Percentiles rank a stretch among this genome's conserved stretches.
Evolutionary conservation across 352 stramenopile genomes (phyloP).

Genomic region (Pythium pyrilobum): DNA sequence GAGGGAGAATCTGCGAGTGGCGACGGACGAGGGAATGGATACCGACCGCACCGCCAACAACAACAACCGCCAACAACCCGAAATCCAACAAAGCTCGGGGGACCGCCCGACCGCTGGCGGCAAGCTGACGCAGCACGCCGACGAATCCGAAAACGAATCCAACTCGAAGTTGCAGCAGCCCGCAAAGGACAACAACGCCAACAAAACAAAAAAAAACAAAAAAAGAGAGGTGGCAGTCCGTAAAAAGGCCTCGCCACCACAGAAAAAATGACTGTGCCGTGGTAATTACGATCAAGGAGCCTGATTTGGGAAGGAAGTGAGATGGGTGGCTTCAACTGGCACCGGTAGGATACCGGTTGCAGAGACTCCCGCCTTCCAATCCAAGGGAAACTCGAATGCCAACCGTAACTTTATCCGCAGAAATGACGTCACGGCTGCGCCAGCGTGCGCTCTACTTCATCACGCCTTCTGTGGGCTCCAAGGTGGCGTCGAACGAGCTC

Average conservation of each 20-base stretch:
- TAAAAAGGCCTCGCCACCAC: slow-evolving; percentile 13
- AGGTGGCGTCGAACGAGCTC: slow-evolving; percentile 22
- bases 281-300: slow-evolving; percentile 3
- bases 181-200: not conserved
- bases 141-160: slow-evolving; percentile 4
- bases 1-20: slow-evolving; percentile 1
- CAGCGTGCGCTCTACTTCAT: slow-evolving; percentile 54
- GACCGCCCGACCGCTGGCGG: not conserved
- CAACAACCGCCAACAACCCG: not conserved
- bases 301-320: not conserved
- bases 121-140: not conserved
- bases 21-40: not conserved
- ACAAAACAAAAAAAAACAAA: slow-evolving; percentile 1
- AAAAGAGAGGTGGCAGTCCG: slow-evolving; percentile 6
- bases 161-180: slow-evolving; percentile 19
- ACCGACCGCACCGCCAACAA: not conserved
- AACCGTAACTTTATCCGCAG: not conserved
- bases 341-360: not conserved
- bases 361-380: no score
- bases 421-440: slow-evolving; percentile 10
- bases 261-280: slow-evolving; percentile 6
- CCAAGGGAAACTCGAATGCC: no score
- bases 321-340: not conserved
- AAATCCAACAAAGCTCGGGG: not conserved
- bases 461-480: slow-evolving; percentile 35